These are phyloP conservation scores for Plasmodium malariae DNA, from an alignment of 169 alveolate species.

Conservation along the genomic window DNA sequence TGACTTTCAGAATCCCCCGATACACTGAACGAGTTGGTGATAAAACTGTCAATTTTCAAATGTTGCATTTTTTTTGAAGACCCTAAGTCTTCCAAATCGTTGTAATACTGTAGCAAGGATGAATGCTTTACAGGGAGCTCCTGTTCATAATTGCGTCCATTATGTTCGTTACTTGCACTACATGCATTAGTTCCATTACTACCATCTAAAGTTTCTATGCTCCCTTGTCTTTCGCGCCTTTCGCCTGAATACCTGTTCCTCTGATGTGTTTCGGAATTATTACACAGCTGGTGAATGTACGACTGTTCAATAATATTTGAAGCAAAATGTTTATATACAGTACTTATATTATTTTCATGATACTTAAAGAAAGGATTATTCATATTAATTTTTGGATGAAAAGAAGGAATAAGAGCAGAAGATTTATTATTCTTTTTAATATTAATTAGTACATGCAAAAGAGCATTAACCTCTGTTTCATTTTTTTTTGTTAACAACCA, in stretches of 20 bases:
- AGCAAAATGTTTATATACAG: conserved; percentile 58
- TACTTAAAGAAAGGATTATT: conserved; percentile 24
- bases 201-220: conserved; percentile 11
- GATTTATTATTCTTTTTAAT: conserved; percentile 22
- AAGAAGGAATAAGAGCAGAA: conserved; percentile 31
- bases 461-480: conserved; percentile 13
- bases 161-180: too few relatives aligned
- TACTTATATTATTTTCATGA: conserved; percentile 37
- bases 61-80: neutral
- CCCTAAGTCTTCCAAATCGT: neutral
- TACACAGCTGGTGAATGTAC: neutral
- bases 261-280: neutral
- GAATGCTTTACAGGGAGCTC: too few relatives aligned
- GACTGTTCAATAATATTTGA: conserved; percentile 22
- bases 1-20: too few relatives aligned
- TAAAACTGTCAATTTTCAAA: neutral
- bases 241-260: neutral
- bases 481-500: conserved; percentile 57
- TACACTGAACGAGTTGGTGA: neutral
- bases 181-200: neutral
- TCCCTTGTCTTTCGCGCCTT: neutral
- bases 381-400: conserved; percentile 75
- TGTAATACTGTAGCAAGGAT: too few relatives aligned
- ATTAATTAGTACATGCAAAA: conserved; percentile 4
- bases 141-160: too few relatives aligned